Base-by-base conservation (phyloP, 2,329 filamentous ascomycete genomes). In the Penicillium sp. region DNA sequence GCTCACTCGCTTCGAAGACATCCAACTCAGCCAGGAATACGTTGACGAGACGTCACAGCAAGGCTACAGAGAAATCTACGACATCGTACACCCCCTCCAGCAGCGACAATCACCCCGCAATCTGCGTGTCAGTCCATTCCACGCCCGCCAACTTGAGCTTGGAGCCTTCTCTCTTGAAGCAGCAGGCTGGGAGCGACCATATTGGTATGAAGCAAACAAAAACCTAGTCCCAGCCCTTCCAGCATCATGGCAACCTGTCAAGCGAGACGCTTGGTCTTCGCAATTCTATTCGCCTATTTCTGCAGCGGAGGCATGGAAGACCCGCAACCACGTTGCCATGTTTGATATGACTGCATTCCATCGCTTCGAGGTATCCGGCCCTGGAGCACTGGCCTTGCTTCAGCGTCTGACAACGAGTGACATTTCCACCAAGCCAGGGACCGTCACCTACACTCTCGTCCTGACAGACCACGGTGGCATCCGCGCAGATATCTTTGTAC, bases 1-100 rank as follows among this genome's bases (percentile, higher is more conserved):
- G 33, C 64, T 85, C 0, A 72, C 75, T 2, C 78, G 82, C 1
- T 85, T 85, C 41, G 82, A 85, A 54, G 73, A 82, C 22, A 74
- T 83, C 2, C 82, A 85, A 57, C 70, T 82, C 8, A 77, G 74
- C 2, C 75, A 68, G 0, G 49, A 71, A 0, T 85, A 84, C 50
- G 73, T 84, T 43, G 71, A 64, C 19, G 80, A 84, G 65, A 84
- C 82, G 0, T 79, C 77, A 0, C 72, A 77, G 38, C 80, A 82
- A 59, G 82, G 81, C 56, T 85, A 85, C 41, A 76, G 80, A 19
- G 82, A 85, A 54, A 76, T 85, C 1, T 85, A 85, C 67, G 81
- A 84, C 52, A 83, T 85, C 33, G 53, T 84, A 0, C 82, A 85
- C 50, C 82, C 82, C 0, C 70, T 82, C 0, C 79, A 81, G 44